Base-by-base conservation (phyloP, 768 basidiomycete species). In the Crucibulum laeve region DNA sequence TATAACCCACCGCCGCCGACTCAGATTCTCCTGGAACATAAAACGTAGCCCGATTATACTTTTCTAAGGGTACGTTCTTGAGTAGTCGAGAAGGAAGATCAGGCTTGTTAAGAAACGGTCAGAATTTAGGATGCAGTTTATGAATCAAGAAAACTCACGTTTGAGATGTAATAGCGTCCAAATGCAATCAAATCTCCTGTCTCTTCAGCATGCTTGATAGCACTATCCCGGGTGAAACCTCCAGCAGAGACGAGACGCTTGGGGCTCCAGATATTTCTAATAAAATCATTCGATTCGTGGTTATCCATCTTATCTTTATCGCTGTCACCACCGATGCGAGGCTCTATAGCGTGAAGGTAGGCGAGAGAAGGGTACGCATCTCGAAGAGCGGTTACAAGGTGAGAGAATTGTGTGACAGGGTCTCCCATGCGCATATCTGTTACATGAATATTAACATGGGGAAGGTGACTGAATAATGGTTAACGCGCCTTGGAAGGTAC, bases 271-370 rank as follows among this genome's bases (percentile, higher is more conserved):
- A 65, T 56, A 54, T 61, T 48, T 7, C 61, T 52, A 22, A 65
- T 42, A 28, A 59, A 53, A 25, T 59, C 55, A 36, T 59, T 60
- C 8, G 44, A 54, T 19, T 60, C 51, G 14, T 50, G 46, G n/a
- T n/a, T n/a, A 2, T 21, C 45, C 21, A 24, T 4, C 2, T 40
- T 30, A 25, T 24, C 17, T 15, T 8, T n/a, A 5, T 36, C 25
- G 24, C 38, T 30, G 17, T 30, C 24, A 4, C 53, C 58, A 14
- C 17, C 22, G 13, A 57, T 25, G 11, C 56, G 53, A 7, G 71
- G 56, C 50, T 74, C 69, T 26, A 62, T 54, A 25, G 67, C 53
- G 50, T 76, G 73, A 4, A 77, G 47, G 55, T 76, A 77, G 3
- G 71, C 73, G 25, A 77, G 54, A 6, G 58, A 47, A 21, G 58